Evolutionary conservation across 1,284 basidiomycete genomes (phyloP), one percentile per base, ranked within the genome.

Genomic region (Inonotus obliquus): DNA sequence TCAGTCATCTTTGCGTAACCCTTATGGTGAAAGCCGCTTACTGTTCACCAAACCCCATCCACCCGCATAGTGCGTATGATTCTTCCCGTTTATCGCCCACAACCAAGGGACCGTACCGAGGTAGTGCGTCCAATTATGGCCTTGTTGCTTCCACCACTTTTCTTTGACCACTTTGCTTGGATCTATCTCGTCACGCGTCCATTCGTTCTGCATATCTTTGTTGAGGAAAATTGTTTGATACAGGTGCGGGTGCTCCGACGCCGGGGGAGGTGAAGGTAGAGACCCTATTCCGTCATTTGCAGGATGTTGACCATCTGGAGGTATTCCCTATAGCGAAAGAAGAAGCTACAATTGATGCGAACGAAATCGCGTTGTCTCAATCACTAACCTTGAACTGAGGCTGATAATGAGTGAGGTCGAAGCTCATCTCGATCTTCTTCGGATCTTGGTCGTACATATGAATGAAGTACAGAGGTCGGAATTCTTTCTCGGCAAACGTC

Each of bases 171-270:
- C 74, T 69, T 81, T 79, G 53, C 80, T 75, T 37, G 74, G 70
- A 10, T 72, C 66, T 61, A 86, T 83, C 57, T 84, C 82, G 48
- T 72, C 72, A 63, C 76, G 76, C 1, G 81, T 82, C 84, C 84
- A 86, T 41, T 78, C 58, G 49, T 76, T 71, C 39, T 76, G 77
- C 27, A 79, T 76, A 32, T 80, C 75, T 37, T 76, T 74, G 69
- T 86, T 81, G 21, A 86, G 75, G 70, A 85, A 86, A 67, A 86
- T 85, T 10, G 84, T 86, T 72, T 86, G 83, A 71, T 84, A 86
- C n/a, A 85, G 78, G 66, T 85, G 83, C 59, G 55, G 63, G n/a
- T 76, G 63, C 59, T 76, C 69, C 29, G 77, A 65, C 1, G 74
- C 72, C 0, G 74, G 71, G 57, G 21, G 67, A 57, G 56, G 63